Evolutionary conservation across 768 basidiomycete genomes (phyloP), one percentile per base, ranked within the genome.

Genomic region (Tephrocybe sp.): DNA sequence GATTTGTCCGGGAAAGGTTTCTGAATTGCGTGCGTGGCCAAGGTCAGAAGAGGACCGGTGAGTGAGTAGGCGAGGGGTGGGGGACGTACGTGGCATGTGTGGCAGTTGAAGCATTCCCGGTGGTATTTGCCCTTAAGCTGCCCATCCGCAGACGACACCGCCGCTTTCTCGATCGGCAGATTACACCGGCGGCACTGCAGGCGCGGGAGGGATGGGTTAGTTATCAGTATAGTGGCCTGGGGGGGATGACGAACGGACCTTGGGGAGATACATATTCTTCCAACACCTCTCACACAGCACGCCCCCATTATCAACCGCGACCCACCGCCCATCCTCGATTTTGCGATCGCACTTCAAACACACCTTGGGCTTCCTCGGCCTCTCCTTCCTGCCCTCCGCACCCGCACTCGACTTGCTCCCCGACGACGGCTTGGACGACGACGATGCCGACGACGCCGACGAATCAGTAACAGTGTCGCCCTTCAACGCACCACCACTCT

Each of bases 101-200:
- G 76, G 69, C 94, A 98, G 59, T 86, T 91, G 65, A 98, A 98
- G 70, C 94, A 98, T 33, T 85, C 84, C 52, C 83, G 81, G 63
- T 96, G 94, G 68, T 95, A 96, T 67, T 98, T 98, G 53, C 94
- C 94, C 68, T 95, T 95, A 41, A 98, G 76, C 68, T 96, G 94
- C 2, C 94, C 94, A 62, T 98, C 94, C 11, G 88, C 83, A 4
- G 88, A 90, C 18, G 90, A 93, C 18, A 98, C 90, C 18, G 93
- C 94, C 58, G 88, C 86, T 53, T 84, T 92, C 72, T 97, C 94
- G 39, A 98, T 97, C 0, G 91, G 86, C 18, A 85, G 63, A 61
- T 81, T 83, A 66, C 94, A 98, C 39, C 93, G 79, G 28, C 93
- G 90, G 64, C 94, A 97, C 90, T 93, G n/a, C n/a, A n/a, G n/a